These are phyloP conservation scores for Nigrospora sphaerica DNA, from an alignment of 2,329 filamentous ascomycete species.

Conservation along the genomic window DNA sequence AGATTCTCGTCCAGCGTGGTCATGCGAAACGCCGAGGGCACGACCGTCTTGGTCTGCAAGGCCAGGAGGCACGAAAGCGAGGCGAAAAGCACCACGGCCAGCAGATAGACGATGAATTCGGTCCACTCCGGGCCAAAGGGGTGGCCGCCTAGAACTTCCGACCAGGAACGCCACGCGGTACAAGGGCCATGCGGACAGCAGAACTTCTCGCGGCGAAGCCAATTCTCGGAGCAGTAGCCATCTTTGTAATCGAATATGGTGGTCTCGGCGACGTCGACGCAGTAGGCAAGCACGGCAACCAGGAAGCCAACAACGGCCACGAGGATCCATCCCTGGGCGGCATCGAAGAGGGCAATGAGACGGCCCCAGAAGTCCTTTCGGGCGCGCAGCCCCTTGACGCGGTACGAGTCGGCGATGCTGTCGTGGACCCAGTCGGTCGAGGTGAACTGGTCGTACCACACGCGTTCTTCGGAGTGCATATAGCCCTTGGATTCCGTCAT, in stretches of 20 bases:
- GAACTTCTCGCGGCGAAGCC: conserved; percentile 66
- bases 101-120: conserved; percentile 72
- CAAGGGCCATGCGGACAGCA: conserved; percentile 50
- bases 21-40: conserved; percentile 81
- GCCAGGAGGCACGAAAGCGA: conserved; percentile 71
- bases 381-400: conserved; percentile 73
- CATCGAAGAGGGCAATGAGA: conserved; percentile 69
- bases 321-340: conserved; percentile 87
- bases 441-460: conserved; percentile 98
- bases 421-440: conserved; percentile 98
- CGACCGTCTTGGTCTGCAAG: conserved; percentile 84
- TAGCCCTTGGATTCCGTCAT: conserved; percentile 59
- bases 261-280: conserved; percentile 80
- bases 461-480: conserved; percentile 71
- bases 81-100: conserved; percentile 64
- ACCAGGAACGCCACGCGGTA: conserved; percentile 51
- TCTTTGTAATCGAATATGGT: conserved; percentile 86
- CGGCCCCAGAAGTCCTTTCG: conserved; percentile 82
- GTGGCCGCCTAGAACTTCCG: conserved; percentile 36
- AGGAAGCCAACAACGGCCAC: conserved; percentile 84
- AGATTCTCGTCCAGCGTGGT: conserved; percentile 91
- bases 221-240: conserved; percentile 68
- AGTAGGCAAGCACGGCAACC: conserved; percentile 79
- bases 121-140: conserved; percentile 50
- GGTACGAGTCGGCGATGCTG: conserved; percentile 87